Evolutionary conservation across 768 basidiomycete genomes (phyloP).

Genomic region (Naganishia kalamii): DNA sequence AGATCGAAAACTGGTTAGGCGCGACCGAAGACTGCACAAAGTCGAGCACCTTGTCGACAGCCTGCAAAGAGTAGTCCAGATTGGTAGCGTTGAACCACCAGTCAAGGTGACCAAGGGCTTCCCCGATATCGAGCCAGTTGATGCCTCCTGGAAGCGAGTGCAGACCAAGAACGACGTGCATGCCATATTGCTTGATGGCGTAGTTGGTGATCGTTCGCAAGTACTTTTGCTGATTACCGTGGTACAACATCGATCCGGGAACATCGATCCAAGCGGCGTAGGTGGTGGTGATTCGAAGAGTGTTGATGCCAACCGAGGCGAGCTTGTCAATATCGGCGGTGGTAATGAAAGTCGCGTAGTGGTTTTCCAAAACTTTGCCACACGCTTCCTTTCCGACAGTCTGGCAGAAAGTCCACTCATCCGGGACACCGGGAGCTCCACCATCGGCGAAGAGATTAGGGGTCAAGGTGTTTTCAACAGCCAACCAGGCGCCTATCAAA

Average conservation of each 20-base stretch:
- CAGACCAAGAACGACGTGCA: constrained; percentile 16
- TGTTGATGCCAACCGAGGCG: constrained; percentile 17
- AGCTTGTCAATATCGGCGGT: constrained; percentile 19
- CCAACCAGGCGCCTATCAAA: neutral
- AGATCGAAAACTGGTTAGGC: constrained; percentile 12
- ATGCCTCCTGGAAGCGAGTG: constrained; percentile 15
- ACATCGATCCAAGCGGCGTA: constrained; percentile 18
- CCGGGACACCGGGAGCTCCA: neutral
- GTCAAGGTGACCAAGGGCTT: constrained; percentile 9
- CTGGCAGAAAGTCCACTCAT: constrained; percentile 20
- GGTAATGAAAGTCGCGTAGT: constrained; percentile 15
- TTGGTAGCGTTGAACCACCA: constrained; percentile 23
- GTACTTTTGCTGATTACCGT: constrained; percentile 5
- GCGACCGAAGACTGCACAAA: constrained; percentile 3
- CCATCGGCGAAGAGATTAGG: neutral
- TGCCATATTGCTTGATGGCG: constrained; percentile 14
- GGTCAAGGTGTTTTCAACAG: neutral
- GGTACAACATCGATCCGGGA: constrained; percentile 11
- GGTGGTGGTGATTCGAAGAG: constrained; percentile 22
- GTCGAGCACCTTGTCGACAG: constrained; percentile 6
- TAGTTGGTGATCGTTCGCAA: constrained; percentile 20
- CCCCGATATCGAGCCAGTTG: constrained; percentile 21
- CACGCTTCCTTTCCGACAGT: constrained; percentile 14
- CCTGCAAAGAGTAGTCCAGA: neutral
- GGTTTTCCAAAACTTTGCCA: constrained; percentile 6